Evolutionary conservation across 139 green algal genomes (phyloP).

Genomic region (Haematococcus sp.): DNA sequence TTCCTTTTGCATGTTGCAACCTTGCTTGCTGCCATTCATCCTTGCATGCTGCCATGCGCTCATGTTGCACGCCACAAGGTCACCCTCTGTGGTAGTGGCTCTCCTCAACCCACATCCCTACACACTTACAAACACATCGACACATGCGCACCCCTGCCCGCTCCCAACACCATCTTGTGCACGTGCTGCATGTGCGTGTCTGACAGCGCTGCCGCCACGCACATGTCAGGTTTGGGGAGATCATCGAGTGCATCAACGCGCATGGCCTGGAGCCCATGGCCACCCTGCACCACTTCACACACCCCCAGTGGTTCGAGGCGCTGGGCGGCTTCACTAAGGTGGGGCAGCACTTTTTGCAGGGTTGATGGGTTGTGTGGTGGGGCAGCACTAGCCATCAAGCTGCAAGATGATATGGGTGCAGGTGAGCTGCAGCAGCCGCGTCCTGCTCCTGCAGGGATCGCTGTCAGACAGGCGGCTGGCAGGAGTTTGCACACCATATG

Average conservation of each 20-base stretch:
- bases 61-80: neutral
- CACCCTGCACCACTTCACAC: constrained; percentile 58
- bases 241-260: constrained; percentile 31
- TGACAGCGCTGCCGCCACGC: neutral
- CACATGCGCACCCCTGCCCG: neutral
- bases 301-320: constrained; percentile 44
- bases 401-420: neutral
- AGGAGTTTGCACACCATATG: neutral
- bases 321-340: constrained; percentile 30
- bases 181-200: neutral
- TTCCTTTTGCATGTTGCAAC: neutral
- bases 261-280: constrained; percentile 45
- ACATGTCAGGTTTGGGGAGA: constrained; percentile 32
- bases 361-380: constrained; percentile 3
- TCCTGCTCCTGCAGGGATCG: neutral
- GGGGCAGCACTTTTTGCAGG: constrained; percentile 20
- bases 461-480: neutral
- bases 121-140: neutral
- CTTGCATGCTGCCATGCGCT: neutral
- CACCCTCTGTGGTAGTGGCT: neutral
- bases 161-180: no score
- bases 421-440: neutral
- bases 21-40: neutral
- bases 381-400: neutral
- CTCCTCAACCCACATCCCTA: neutral